These are phyloP conservation scores for Ceratonia siliqua DNA, from an alignment of 306 rosid species.

Conservation along the genomic window DNA sequence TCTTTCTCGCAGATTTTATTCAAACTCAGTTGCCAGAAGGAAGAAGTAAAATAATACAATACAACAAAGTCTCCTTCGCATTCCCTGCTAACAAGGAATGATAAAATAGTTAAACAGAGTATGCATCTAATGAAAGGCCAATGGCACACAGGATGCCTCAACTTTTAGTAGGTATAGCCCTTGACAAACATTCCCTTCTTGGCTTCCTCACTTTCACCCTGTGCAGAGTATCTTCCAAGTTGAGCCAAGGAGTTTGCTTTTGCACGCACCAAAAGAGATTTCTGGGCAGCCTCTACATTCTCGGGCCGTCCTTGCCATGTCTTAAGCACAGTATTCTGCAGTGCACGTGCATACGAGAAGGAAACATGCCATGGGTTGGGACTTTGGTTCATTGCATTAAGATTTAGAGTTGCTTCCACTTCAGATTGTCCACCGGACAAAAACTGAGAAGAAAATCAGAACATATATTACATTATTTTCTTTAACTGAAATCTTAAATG, in stretches of 20 bases:
- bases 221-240: slow-evolving; percentile 86
- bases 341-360: slow-evolving; percentile 95
- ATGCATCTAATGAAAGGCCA: slow-evolving; percentile 28
- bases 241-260: slow-evolving; percentile 98
- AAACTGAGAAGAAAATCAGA: slow-evolving; percentile 55
- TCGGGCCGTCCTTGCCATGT: slow-evolving; percentile 93
- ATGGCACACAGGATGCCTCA: slow-evolving; percentile 1
- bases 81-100: slow-evolving; percentile 13
- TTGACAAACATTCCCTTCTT: slow-evolving; percentile 88
- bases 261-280: slow-evolving; percentile 83
- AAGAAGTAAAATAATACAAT: slow-evolving; percentile 27
- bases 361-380: slow-evolving; percentile 99
- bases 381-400: slow-evolving; percentile 97
- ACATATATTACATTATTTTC: slow-evolving; percentile 17
- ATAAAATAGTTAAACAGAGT: slow-evolving; percentile 8
- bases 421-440: slow-evolving; percentile 99
- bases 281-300: slow-evolving; percentile 77
- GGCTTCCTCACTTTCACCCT: slow-evolving; percentile 88
- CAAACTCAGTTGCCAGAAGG: slow-evolving; percentile 42
- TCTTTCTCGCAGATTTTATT: slow-evolving; percentile 55
- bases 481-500: slow-evolving; percentile 8
- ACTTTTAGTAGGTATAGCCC: slow-evolving; percentile 79
- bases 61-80: slow-evolving; percentile 33
- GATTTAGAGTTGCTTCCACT: slow-evolving; percentile 85
- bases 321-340: slow-evolving; percentile 90